Percentiles rank a stretch among this genome's conserved stretches.
These are phyloP conservation scores for Malbranchea zuffiana DNA, from an alignment of 2,329 filamentous ascomycete genomes.

Conservation along the genomic window DNA sequence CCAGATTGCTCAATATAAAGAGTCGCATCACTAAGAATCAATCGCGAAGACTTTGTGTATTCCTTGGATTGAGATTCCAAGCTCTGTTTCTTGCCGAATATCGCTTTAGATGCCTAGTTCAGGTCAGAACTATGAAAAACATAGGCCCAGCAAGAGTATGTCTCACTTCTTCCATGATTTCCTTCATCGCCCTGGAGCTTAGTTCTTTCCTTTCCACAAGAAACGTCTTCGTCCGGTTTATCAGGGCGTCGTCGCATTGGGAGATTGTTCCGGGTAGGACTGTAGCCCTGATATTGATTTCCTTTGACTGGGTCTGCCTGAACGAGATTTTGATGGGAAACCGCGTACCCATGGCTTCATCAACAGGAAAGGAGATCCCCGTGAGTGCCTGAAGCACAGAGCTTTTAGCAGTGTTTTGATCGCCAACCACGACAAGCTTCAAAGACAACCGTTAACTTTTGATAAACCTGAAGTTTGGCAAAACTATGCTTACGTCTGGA, in stretches of 20 bases:
- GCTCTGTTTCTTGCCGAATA: neutral
- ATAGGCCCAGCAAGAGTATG: neutral
- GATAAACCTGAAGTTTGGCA: too few species aligned
- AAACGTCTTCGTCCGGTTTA: neutral
- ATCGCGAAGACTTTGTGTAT: neutral
- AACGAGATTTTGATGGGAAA: neutral
- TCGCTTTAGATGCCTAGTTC: neutral
- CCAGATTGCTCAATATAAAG: neutral
- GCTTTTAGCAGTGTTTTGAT: neutral
- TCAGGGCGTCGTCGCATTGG: neutral
- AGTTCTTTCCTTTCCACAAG: neutral
- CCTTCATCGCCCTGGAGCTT: neutral
- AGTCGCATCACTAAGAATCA: neutral
- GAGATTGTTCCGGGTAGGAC: neutral
- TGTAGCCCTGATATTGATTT: neutral
- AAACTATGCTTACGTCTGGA: too few species aligned
- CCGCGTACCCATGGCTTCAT: neutral
- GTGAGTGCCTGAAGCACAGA: neutral
- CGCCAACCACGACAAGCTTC: conserved; percentile 1
- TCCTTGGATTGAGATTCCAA: neutral
- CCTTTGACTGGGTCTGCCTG: neutral
- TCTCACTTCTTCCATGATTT: neutral
- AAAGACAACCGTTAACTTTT: too few species aligned
- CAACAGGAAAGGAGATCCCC: neutral
- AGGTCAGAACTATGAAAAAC: neutral